Percentiles rank a stretch among this genome's conserved stretches.
phyloP scores from a whole-genome alignment of 2,329 filamentous ascomycete species.

The Aspergillus quadrilineatus region DNA sequence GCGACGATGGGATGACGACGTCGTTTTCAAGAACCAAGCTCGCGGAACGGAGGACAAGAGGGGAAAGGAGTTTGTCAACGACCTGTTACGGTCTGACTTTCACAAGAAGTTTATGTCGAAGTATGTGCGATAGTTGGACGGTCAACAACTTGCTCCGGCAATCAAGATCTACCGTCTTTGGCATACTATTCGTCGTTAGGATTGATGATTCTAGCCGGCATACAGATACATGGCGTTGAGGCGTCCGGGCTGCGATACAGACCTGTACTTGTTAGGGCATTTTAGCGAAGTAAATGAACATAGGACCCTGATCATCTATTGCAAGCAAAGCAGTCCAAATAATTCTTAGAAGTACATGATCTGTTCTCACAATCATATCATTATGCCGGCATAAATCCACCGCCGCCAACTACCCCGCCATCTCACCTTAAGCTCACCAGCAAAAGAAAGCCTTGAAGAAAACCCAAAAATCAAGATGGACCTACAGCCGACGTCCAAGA shows the following conservation, averaged over 20 bases:
- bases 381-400: slow-evolving; percentile 17
- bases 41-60: slow-evolving; percentile 89
- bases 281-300: no score
- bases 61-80: slow-evolving; percentile 96
- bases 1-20: slow-evolving; percentile 89
- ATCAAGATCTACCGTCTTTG: not conserved
- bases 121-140: slow-evolving; percentile 45
- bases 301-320: not conserved
- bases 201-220: not conserved
- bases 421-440: not conserved
- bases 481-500: slow-evolving; percentile 26
- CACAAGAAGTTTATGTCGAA: slow-evolving; percentile 91
- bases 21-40: slow-evolving; percentile 98
- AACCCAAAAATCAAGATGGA: slow-evolving; percentile 29
- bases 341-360: no score
- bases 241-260: not conserved
- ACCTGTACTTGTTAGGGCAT: not conserved
- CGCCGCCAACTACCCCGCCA: slow-evolving; percentile 14
- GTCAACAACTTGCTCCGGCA: not conserved
- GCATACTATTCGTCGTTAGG: not conserved
- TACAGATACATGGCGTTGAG: not conserved
- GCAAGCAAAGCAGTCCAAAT: no score
- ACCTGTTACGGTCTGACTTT: slow-evolving; percentile 90
- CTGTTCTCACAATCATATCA: not conserved
- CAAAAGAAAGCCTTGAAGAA: not conserved